phyloP scores from a whole-genome alignment of 129 eudicot species.

The Oenanthe sinensis region DNA sequence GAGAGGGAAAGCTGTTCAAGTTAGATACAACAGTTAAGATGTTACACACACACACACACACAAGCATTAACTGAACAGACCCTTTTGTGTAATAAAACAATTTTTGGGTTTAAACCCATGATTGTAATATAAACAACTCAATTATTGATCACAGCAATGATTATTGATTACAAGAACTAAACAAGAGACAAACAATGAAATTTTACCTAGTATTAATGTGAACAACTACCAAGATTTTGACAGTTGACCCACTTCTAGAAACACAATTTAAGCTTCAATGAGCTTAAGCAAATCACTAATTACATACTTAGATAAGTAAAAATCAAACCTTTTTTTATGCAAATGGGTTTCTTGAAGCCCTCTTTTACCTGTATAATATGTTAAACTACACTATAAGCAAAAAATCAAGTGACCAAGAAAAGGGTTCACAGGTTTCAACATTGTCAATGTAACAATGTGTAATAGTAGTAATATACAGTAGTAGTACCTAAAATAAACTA shows the following conservation, averaged over 20 bases:
- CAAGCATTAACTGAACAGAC: background rate
- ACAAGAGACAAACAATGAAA: background rate
- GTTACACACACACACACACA: background rate
- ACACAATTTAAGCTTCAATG: background rate
- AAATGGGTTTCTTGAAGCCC: background rate
- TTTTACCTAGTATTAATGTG: background rate
- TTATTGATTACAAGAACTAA: background rate
- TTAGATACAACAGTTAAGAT: background rate
- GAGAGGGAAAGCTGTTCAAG: background rate
- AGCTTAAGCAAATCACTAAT: background rate
- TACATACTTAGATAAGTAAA: background rate
- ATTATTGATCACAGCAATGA: background rate
- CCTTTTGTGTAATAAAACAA: background rate
- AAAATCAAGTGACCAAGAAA: background rate
- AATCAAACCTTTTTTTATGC: constrained; percentile 1
- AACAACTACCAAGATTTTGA: constrained; percentile 1
- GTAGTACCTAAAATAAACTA: background rate
- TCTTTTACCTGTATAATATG: background rate
- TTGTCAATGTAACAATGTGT: background rate
- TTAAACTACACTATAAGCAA: background rate
- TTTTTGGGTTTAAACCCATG: background rate
- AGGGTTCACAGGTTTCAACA: background rate
- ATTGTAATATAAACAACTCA: background rate
- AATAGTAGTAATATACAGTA: no score
- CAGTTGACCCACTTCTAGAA: constrained; percentile 11